Conservation (phyloP, 495 filamentous ascomycete genomes). For the Penicillium argentinense region DNA sequence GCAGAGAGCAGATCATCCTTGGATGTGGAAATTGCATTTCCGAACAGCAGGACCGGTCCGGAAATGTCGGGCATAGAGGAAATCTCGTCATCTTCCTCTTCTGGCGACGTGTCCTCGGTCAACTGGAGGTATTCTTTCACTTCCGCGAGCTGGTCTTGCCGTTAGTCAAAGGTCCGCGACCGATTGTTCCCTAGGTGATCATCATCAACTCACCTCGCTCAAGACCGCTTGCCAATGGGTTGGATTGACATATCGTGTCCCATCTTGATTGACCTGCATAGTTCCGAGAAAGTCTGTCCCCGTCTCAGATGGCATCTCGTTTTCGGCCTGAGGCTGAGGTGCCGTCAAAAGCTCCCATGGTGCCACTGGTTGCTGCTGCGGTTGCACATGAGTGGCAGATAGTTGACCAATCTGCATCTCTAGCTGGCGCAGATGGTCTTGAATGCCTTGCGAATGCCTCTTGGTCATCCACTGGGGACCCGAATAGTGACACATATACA, state of each 20-base stretch:
- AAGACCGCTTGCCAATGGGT: conserved; percentile 43
- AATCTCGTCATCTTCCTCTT: conserved; percentile 13
- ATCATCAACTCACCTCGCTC: conserved; percentile 28
- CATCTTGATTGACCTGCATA: conserved; percentile 58
- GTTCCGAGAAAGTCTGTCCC: conserved; percentile 52
- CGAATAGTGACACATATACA: conserved; percentile 31
- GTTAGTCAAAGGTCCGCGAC: background rate
- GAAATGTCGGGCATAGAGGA: conserved; percentile 5
- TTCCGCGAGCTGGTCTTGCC: conserved; percentile 17
- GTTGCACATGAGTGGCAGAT: conserved; percentile 2
- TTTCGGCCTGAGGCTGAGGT: background rate
- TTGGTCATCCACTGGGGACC: conserved; percentile 8
- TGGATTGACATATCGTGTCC: conserved; percentile 34
- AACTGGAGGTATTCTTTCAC: conserved; percentile 25
- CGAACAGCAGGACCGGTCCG: conserved; percentile 32
- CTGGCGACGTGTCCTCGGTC: conserved; percentile 17
- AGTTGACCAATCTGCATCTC: conserved; percentile 17
- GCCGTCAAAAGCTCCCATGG: no score
- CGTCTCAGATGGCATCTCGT: background rate
- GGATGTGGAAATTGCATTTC: conserved; percentile 20
- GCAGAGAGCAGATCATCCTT: conserved; percentile 28
- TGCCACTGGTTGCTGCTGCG: background rate
- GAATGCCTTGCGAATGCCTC: conserved; percentile 17
- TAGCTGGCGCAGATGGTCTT: conserved; percentile 15
- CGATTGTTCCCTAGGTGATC: background rate